These are phyloP conservation scores for Tulasnella sp. DNA, from an alignment of 768 basidiomycete species.

Conservation along the genomic window DNA sequence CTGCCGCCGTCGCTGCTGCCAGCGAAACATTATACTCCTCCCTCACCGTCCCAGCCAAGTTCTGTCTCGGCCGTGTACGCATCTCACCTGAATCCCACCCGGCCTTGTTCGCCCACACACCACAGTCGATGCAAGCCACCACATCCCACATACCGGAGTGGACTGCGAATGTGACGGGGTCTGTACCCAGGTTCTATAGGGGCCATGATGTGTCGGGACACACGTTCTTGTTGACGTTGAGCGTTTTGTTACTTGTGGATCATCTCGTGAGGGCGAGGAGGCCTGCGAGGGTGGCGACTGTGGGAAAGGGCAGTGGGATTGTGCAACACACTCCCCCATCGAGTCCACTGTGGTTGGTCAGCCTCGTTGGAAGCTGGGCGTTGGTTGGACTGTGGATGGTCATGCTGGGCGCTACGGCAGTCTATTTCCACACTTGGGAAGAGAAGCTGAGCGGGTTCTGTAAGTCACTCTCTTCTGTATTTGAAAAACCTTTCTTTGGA, in stretches of 20 bases:
- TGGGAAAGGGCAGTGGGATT: conserved; percentile 31
- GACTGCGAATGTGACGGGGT: conserved; percentile 31
- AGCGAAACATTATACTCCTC: conserved; percentile 19
- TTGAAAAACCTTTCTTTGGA: no score
- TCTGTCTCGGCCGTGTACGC: conserved; percentile 41
- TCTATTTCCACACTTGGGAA: conserved; percentile 82
- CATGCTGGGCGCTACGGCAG: conserved; percentile 65
- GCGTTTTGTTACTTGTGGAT: conserved; percentile 64
- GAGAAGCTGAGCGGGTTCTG: conserved; percentile 83
- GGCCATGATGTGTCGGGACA: conserved; percentile 96
- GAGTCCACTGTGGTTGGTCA: background rate
- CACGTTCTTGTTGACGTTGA: conserved; percentile 76
- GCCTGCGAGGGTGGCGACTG: no score
- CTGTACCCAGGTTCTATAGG: conserved; percentile 48
- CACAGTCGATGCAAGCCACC: background rate
- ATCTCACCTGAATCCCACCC: conserved; percentile 56
- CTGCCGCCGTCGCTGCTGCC: background rate
- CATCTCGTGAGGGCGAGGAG: conserved; percentile 48
- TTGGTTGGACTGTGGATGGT: conserved; percentile 58
- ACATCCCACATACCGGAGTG: conserved; percentile 18
- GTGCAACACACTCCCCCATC: background rate
- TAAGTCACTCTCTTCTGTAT: conserved; percentile 35
- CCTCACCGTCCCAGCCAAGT: conserved; percentile 43
- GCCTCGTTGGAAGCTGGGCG: conserved; percentile 28
- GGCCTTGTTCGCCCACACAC: conserved; percentile 37